Evolutionary conservation across 306 rosid species (phyloP), one percentile per base, ranked within the genome.

Genomic region (Quercus ilex): DNA sequence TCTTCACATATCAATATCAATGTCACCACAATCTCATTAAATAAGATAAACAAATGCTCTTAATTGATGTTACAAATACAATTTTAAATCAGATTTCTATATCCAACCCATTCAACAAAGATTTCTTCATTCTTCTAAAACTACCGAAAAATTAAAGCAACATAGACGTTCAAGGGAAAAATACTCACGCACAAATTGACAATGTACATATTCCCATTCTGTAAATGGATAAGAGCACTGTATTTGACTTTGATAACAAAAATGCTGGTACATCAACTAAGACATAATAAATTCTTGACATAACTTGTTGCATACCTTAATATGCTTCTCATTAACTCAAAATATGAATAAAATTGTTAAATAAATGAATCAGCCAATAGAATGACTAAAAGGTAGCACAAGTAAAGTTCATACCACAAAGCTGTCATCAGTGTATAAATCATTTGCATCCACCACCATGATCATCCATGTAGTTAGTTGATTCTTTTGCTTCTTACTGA

Each of bases 381-480:
- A 74, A 53, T 23, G 64, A 55, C 58, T 80, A 35, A 73, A n/a
- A 15, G 67, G 58, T 11, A 49, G 62, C 13, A 49, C 57, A 58
- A 28, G 38, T 46, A 83, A 64, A 78, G 72, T 69, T 69, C 93
- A 41, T 86, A 91, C 96, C 98, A 91, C 90, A 88, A 95, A 95
- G 87, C 98, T 91, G 82, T 95, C 99, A 71, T 95, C 98, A 0
- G 98, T 95, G 71, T 80, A 80, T 41, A 95, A 86, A 84, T 95
- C 94, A 78, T 88, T 95, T 55, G 96, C 97, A 69, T 90, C 85
- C 82, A 95, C 97, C 43, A 93, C 90, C 71, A 23, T 75, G 74
- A 91, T 74, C 23, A 84, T 87, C 98, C 97, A 93, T 9, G 90
- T 74, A 12, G 80, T 82, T 75, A 95, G 81, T 55, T 89, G 91